A percentile compares a stretch with the other conserved stretches of the same genome.
phyloP scores from a whole-genome alignment of 140 eudicot species.

The Oenanthe javanica region DNA sequence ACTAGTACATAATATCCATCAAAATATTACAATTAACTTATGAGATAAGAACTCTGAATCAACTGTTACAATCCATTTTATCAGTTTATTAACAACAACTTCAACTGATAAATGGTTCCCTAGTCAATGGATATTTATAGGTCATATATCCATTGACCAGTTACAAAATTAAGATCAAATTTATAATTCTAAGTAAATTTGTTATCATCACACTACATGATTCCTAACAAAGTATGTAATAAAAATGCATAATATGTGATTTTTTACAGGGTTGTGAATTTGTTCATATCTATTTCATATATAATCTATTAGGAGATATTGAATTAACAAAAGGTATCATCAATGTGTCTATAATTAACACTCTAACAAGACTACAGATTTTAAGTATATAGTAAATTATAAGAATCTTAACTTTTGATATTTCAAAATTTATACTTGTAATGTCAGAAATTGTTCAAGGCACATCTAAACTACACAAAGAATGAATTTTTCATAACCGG shows the following conservation, averaged over 20 bases:
- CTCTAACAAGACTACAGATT: background rate
- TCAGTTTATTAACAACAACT: no score
- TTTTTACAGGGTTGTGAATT: conserved; percentile 66
- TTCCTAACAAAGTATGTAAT: no score
- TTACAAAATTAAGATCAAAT: no score
- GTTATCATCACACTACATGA: no score
- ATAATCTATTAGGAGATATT: background rate
- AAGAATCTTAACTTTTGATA: background rate
- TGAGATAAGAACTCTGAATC: no score
- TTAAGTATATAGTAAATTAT: background rate
- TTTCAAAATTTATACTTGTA: background rate
- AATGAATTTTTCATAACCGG: conserved; percentile 84
- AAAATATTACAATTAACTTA: no score
- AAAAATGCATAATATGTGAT: conserved; percentile 33
- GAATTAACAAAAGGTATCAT: background rate
- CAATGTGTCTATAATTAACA: background rate
- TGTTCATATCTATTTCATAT: background rate
- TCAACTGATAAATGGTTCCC: no score
- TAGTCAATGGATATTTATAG: no score
- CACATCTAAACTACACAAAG: conserved; percentile 53
- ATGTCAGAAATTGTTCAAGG: conserved; percentile 56
- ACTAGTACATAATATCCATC: no score
- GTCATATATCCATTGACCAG: no score
- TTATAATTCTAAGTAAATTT: no score
- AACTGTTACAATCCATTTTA: no score